Conservation (phyloP, 2,329 filamentous ascomycete species). For the Pyrenophora teres region DNA sequence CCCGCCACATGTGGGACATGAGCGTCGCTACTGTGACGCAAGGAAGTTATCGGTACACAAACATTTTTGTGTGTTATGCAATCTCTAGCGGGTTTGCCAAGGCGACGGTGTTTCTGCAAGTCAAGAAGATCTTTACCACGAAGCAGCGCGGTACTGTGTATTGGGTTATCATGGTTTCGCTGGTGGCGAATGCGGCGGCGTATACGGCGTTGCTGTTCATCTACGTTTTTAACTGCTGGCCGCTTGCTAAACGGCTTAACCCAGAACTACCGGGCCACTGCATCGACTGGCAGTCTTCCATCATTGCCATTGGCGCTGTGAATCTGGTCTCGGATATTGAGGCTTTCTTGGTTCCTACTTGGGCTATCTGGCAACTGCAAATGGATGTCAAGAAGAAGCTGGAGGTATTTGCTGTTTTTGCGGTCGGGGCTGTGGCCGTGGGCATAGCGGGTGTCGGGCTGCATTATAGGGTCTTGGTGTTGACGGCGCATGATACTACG, state of each 20-base stretch:
- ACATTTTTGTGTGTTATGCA: background rate
- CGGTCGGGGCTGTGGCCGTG: constrained; percentile 4
- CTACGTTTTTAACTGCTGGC: constrained; percentile 18
- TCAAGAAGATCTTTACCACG: constrained; percentile 18
- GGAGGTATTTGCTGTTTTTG: constrained; percentile 20
- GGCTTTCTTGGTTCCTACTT: constrained; percentile 19
- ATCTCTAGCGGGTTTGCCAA: constrained; percentile 8
- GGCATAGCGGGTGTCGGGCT: background rate
- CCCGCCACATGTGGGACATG: constrained; percentile 10
- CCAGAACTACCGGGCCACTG: constrained; percentile 9
- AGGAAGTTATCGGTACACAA: background rate
- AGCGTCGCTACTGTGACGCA: background rate
- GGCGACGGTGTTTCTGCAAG: constrained; percentile 10
- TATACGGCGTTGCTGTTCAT: constrained; percentile 18
- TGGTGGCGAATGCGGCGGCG: constrained; percentile 9
- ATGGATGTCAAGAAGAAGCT: constrained; percentile 17
- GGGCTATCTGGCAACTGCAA: constrained; percentile 15
- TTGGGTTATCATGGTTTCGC: constrained; percentile 12
- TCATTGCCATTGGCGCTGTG: constrained; percentile 15
- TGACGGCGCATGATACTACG: background rate
- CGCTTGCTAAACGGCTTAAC: constrained; percentile 13
- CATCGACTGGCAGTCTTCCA: constrained; percentile 9
- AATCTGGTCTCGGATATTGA: constrained; percentile 19
- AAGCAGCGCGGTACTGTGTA: constrained; percentile 6
- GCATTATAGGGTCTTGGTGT: background rate